Base-by-base conservation (phyloP, 768 basidiomycete species). In the Mycena olivaceomarginata region DNA sequence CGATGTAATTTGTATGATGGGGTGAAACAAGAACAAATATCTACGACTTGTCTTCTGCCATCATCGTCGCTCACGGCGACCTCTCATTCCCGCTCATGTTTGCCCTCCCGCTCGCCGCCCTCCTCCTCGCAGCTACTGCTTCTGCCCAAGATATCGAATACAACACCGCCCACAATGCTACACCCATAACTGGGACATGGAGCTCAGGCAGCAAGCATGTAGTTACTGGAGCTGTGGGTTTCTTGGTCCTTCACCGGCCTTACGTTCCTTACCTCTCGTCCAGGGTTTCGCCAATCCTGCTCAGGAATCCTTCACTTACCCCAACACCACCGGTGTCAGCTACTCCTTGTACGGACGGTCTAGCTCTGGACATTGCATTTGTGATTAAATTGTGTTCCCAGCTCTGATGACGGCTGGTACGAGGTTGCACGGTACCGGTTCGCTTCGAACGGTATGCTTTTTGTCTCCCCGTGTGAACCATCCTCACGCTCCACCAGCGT, bases 351-450 rank as follows among this genome's bases (percentile, higher is more conserved):
- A 82, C 84, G 97, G 90, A 82, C 84, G 97, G 90, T 31, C n/a
- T 20, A 4, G 25, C 25, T 18, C 51, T 25, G 46, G 63, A 11
- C 31, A 48, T 62, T 43, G 20, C 45, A 45, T 43, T 46, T 62
- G 78, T 70, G 70, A 73, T 77, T 53, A 75, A 72, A 40, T 39
- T 9, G n/a, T 51, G 39, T 40, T 15, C 46, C 48, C 69, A 97
- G 96, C 87, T 91, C 95, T 68, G 83, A 86, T 48, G 92, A 94
- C 74, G 93, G 94, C 13, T 95, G 87, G 87, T 99, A 95, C 79
- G 98, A 99, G 85, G 90, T 96, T 83, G 92, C 97, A 25, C 94
- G 96, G 80, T 99, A 98, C 86, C 93, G 97, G 69, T 98, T 98
- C 87, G 90, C 87, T 53, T 88, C 93, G 72, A 99, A 99, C 85